Evolutionary conservation across 2,329 filamentous ascomycete genomes (phyloP), one percentile per base, ranked within the genome.

Genomic region (Drechslerella dactyloides): DNA sequence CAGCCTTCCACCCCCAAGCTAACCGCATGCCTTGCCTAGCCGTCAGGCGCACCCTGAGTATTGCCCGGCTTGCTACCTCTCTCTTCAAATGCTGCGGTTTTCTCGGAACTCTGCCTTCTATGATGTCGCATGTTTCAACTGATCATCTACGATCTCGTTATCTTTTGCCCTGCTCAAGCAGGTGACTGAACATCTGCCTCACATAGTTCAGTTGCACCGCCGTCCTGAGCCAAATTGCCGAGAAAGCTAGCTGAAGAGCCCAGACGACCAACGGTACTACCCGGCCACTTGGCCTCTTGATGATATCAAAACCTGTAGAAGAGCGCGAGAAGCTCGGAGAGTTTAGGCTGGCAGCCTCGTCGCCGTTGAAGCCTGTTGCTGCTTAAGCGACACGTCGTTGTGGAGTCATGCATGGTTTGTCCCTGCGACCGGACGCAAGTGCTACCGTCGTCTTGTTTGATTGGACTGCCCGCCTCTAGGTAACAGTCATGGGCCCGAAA

Each of bases 401-500:
- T 17, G 58, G 66, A 54, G 59, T 55, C 53, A 54, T 58, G 58
- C 59, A 70, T 27, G 27, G 59, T 70, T 70, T 70, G 54, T 54
- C 46, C 21, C 27, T 8, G n/a, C 42, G 24, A 57, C 5, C 21
- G 54, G 50, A 21, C 40, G 30, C 33, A 55, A 60, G n/a, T 8
- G 52, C 35, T 33, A 24, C 51, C 44, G 52, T 23, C 30, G 37
- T 35, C 44, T 24, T 42, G 33, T 69, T 46, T 50, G 30, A 24
- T 40, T 50, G 30, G n/a, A 42, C 57, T 52, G 65, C 65, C 58
- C 50, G 51, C 24, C 27, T 7, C 33, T 37, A 61, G 46, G 56
- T 59, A 59, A 17, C 56, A 40, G 15, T 21, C 24, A 2, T 37
- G 44, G 19, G 15, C n/a, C 44, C 44, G n/a, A 21, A 48, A 48